phyloP scores from a whole-genome alignment of 306 rosid genomes.

The Lotus japonicus region DNA sequence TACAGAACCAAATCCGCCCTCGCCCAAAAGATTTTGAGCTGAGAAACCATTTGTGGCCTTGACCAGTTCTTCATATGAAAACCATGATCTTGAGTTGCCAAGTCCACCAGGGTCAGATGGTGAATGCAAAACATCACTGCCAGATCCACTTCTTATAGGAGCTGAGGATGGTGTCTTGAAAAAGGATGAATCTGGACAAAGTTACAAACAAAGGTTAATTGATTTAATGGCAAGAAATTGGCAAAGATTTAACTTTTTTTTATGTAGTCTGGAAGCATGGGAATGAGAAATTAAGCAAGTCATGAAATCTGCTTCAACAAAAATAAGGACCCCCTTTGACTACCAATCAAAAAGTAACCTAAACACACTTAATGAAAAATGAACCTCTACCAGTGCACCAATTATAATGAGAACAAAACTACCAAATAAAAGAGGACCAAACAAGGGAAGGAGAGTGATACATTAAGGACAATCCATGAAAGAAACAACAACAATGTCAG shows the following conservation, averaged over 20 bases:
- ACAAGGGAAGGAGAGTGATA: background rate
- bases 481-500: background rate
- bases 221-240: background rate
- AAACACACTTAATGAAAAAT: too few relatives aligned
- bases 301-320: background rate
- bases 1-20: constrained; percentile 92
- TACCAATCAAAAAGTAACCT: too few relatives aligned
- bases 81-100: constrained; percentile 80
- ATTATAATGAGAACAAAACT: background rate
- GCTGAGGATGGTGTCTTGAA: constrained; percentile 64
- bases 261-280: too few relatives aligned
- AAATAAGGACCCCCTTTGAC: too few relatives aligned
- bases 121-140: constrained; percentile 46
- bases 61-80: constrained; percentile 70
- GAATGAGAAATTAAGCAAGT: background rate
- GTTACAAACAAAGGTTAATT: constrained; percentile 21
- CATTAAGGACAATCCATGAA: too few relatives aligned
- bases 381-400: too few relatives aligned
- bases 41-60: constrained; percentile 79
- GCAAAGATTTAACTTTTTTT: too few relatives aligned
- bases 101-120: constrained; percentile 55
- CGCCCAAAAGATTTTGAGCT: constrained; percentile 67
- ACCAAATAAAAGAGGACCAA: background rate
- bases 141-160: constrained; percentile 52
- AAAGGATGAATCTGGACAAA: constrained; percentile 60